These are phyloP conservation scores for Stephanodiscus minutulus DNA, from an alignment of 108 stramenopile species.

Conservation along the genomic window DNA sequence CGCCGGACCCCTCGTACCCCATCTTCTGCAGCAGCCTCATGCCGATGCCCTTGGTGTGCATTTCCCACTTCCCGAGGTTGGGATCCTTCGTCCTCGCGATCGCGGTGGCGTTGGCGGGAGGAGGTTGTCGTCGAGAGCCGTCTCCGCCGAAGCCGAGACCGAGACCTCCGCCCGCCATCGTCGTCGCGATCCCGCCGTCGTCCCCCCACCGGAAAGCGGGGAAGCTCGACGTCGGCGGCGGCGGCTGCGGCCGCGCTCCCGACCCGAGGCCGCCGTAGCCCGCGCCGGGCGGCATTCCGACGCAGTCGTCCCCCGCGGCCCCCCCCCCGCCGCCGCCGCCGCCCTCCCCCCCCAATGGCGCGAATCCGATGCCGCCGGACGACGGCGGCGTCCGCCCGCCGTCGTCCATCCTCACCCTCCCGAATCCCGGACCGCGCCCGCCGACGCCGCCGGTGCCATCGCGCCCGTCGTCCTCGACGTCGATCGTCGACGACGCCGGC, in stretches of 20 bases:
- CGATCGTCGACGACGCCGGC: not conserved
- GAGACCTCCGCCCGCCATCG: not conserved
- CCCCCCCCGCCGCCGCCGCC: too few species aligned
- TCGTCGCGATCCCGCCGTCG: too few species aligned
- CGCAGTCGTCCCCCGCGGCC: too few species aligned
- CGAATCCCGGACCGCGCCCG: not conserved
- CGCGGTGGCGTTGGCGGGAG: too few species aligned
- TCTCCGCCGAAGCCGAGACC: not conserved
- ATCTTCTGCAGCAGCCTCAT: conserved; percentile 89
- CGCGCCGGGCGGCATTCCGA: not conserved
- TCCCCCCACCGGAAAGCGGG: too few species aligned
- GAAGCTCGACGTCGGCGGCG: conserved; percentile 1
- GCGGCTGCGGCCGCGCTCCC: too few species aligned
- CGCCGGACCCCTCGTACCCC: conserved; percentile 88
- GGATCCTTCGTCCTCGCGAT: conserved; percentile 32
- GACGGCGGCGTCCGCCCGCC: not conserved
- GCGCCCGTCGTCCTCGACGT: not conserved
- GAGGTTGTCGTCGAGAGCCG: too few species aligned
- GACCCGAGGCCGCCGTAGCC: not conserved
- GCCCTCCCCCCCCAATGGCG: too few species aligned
- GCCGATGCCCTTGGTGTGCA: conserved; percentile 95
- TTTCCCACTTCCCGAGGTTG: conserved; percentile 88
- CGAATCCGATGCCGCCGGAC: not conserved
- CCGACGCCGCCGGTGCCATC: not conserved
- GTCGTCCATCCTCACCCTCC: not conserved